phyloP scores from a whole-genome alignment of 2,329 filamentous ascomycete genomes.

The Ustilaginoidea virens region DNA sequence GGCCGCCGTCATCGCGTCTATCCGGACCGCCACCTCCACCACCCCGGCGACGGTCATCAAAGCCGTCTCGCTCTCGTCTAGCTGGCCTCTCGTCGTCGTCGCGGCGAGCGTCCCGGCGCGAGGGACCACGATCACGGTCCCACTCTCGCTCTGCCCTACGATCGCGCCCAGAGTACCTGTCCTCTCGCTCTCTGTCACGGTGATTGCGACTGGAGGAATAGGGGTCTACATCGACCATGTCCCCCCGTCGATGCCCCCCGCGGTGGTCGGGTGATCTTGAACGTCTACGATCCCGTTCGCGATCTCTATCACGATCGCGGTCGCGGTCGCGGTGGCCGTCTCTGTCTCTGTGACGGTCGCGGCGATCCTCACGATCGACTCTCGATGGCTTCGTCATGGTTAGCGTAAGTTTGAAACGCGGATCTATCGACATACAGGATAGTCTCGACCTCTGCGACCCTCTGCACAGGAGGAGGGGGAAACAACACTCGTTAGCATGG shows the following conservation, averaged over 20 bases:
- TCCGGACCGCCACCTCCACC: slow-evolving; percentile 34
- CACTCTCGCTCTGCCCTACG: slow-evolving; percentile 58
- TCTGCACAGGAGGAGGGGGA: slow-evolving; percentile 15
- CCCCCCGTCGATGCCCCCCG: slow-evolving; percentile 48
- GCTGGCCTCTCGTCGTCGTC: slow-evolving; percentile 46
- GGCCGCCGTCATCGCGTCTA: slow-evolving; percentile 21
- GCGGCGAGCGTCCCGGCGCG: slow-evolving; percentile 45
- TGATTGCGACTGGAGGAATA: slow-evolving; percentile 91
- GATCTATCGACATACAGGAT: slow-evolving; percentile 28
- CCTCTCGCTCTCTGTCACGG: slow-evolving; percentile 83
- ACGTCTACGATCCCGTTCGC: slow-evolving; percentile 40
- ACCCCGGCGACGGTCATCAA: slow-evolving; percentile 34
- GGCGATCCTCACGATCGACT: slow-evolving; percentile 18
- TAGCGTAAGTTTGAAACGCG: slow-evolving; percentile 4
- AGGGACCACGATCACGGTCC: slow-evolving; percentile 52
- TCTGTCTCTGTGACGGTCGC: slow-evolving; percentile 38
- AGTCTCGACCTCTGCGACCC: slow-evolving; percentile 39
- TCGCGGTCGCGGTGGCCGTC: slow-evolving; percentile 31
- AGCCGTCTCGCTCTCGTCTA: slow-evolving; percentile 41
- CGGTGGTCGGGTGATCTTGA: slow-evolving; percentile 73
- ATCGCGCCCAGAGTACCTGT: slow-evolving; percentile 64
- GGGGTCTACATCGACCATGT: slow-evolving; percentile 66
- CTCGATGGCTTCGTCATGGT: slow-evolving; percentile 12
- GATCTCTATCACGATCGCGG: slow-evolving; percentile 38
- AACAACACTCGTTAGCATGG: slow-evolving; percentile 8